phyloP scores from a whole-genome alignment of 306 rosid genomes.

The Prinsepia uniflora region DNA sequence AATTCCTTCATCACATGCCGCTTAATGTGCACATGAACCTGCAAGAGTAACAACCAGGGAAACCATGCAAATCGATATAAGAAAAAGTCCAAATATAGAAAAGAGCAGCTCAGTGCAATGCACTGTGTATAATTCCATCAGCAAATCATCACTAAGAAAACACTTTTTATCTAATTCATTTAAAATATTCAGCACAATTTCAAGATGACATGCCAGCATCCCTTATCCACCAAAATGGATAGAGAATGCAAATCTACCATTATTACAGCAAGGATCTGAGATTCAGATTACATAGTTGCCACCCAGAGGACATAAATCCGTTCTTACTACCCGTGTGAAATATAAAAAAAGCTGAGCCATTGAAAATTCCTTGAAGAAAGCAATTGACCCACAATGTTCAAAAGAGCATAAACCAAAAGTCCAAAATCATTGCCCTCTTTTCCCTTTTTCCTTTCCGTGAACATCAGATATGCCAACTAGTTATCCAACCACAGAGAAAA shows the following conservation, averaged over 20 bases:
- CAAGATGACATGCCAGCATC: not conserved
- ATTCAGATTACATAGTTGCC: not conserved
- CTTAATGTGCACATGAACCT: constrained; percentile 93
- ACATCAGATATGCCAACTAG: not conserved
- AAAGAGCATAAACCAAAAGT: not conserved
- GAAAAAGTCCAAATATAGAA: not conserved
- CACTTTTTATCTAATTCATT: not conserved
- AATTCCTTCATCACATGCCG: constrained; percentile 79
- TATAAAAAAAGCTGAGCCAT: not conserved
- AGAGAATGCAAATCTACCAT: not conserved
- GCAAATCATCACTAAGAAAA: not conserved
- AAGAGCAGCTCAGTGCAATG: not conserved
- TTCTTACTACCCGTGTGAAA: not conserved
- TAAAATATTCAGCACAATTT: not conserved
- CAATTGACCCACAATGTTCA: not conserved
- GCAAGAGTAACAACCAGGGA: constrained; percentile 18
- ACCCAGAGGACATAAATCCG: not conserved
- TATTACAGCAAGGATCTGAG: not conserved
- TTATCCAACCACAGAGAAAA: not conserved
- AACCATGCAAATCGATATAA: not conserved
- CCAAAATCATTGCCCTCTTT: not conserved
- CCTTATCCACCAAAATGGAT: not conserved
- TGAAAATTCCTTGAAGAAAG: not conserved
- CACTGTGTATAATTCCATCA: constrained; percentile 1
- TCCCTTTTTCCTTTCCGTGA: not conserved